Evolutionary conservation across 345 rosid genomes (phyloP), one percentile per base, ranked within the genome.

Genomic region (Arabidopsis suecica): DNA sequence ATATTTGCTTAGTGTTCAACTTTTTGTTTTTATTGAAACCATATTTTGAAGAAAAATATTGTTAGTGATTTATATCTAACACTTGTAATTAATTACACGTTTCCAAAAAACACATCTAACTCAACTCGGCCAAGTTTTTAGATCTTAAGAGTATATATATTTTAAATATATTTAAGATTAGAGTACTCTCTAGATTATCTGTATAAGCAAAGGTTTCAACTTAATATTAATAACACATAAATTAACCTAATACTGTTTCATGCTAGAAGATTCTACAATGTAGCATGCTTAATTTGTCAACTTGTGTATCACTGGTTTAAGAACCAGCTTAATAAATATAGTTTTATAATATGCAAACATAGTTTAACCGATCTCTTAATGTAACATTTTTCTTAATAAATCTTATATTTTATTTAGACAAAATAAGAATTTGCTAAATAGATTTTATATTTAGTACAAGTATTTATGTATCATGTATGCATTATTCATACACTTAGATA

Each of bases 401-500:
- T 47, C 23, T 16, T 47, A 22, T n/a, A 47, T 16, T 9, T 14
- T 16, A 37, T 16, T 16, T 18, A 36, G 25, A 57, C 41, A 32
- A 33, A 57, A 9, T 36, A 16, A 2, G 42, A 32, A 56, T 23
- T 1, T 28, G 5, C 33, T 45, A 45, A 2, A 45, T 2, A 47
- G 9, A 0, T 5, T 16, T 6, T 6, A 45, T 45, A 16, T n/a
- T 28, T 28, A 28, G 30, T 28, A 28, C 30, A 28, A 28, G 32
- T 3, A 25, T 36, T 56, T 9, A 25, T 47, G 57, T 38, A 63
- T 40, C 7, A 65, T 23, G 30, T 45, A 56, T 10, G 58, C 33
- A 57, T 60, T 37, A 60, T 57, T 11, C 4, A 64, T 44, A 42
- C 51, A 65, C 71, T 63, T 73, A 36, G 20, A 66, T 7, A 37